Conservation (phyloP, 1,284 basidiomycete genomes). For the Cystobasidium pallidum region DNA sequence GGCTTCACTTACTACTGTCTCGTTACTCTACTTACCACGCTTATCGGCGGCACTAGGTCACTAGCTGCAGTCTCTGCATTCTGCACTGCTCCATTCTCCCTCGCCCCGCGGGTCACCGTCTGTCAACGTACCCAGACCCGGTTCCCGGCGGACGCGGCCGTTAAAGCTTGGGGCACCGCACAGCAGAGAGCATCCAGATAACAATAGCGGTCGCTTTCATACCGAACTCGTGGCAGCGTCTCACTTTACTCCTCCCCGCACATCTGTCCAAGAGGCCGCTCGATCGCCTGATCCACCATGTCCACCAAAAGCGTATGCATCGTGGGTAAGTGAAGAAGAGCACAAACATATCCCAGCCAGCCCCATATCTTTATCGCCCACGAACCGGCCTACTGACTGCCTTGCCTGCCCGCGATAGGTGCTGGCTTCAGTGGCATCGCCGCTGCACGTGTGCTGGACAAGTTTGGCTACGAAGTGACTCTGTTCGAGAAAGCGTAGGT, state of each 20-base stretch:
- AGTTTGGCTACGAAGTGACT: constrained; percentile 40
- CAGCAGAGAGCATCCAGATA: neutral
- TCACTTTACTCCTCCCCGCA: neutral
- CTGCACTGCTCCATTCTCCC: neutral
- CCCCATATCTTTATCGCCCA: too few relatives aligned
- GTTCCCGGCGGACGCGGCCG: constrained; percentile 7
- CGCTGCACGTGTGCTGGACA: constrained; percentile 30
- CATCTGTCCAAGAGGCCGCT: too few relatives aligned
- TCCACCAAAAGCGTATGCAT: constrained; percentile 32
- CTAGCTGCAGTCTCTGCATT: too few relatives aligned
- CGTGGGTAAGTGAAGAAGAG: constrained; percentile 20
- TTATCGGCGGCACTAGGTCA: too few relatives aligned
- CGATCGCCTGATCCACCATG: neutral
- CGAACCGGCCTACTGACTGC: too few relatives aligned
- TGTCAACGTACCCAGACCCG: neutral
- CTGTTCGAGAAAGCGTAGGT: constrained; percentile 42
- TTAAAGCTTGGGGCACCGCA: neutral
- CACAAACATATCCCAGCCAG: too few relatives aligned
- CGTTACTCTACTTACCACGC: too few relatives aligned
- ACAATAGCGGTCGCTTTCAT: neutral
- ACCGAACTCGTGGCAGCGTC: too few relatives aligned
- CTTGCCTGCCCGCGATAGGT: neutral
- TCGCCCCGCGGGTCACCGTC: neutral
- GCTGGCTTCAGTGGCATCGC: constrained; percentile 42
- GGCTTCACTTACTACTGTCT: too few relatives aligned